phyloP scores from a whole-genome alignment of 345 rosid genomes.

The Eucalyptus decipiens region DNA sequence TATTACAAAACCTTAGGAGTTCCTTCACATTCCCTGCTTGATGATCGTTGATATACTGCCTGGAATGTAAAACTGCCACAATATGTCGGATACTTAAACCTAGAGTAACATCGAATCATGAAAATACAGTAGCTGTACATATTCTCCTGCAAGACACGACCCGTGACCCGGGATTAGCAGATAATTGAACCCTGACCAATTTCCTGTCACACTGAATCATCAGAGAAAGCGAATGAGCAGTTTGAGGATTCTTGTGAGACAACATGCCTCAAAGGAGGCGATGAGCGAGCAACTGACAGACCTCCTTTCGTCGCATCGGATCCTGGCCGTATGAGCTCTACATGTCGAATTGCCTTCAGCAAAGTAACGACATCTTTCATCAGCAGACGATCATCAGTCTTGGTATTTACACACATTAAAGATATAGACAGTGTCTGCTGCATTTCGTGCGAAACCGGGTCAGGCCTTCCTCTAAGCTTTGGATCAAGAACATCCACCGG shows the following conservation, averaged over 20 bases:
- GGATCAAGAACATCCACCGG: conserved; percentile 64
- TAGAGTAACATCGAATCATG: not conserved
- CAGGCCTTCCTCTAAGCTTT: conserved; percentile 64
- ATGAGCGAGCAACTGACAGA: not conserved
- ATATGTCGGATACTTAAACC: not conserved
- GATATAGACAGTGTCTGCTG: conserved; percentile 87
- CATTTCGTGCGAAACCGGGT: conserved; percentile 85
- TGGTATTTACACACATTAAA: conserved; percentile 54
- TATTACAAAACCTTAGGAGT: not conserved
- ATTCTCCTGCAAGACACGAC: not conserved
- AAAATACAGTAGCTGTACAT: not conserved
- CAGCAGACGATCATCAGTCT: conserved; percentile 52
- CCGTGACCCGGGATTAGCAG: not conserved
- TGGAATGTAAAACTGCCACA: not conserved
- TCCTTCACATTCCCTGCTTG: not conserved
- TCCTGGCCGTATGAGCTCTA: conserved; percentile 32
- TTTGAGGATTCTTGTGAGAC: conserved; percentile 63
- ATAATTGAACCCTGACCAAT: not conserved
- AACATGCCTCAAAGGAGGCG: conserved; percentile 23
- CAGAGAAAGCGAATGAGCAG: conserved; percentile 69
- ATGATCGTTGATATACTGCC: not conserved
- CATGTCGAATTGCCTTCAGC: conserved; percentile 74
- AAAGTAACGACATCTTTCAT: conserved; percentile 93
- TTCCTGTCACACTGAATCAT: conserved; percentile 34
- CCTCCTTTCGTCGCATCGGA: conserved; percentile 23